phyloP scores from a whole-genome alignment of 2,329 filamentous ascomycete genomes.

The Periconia sp. region DNA sequence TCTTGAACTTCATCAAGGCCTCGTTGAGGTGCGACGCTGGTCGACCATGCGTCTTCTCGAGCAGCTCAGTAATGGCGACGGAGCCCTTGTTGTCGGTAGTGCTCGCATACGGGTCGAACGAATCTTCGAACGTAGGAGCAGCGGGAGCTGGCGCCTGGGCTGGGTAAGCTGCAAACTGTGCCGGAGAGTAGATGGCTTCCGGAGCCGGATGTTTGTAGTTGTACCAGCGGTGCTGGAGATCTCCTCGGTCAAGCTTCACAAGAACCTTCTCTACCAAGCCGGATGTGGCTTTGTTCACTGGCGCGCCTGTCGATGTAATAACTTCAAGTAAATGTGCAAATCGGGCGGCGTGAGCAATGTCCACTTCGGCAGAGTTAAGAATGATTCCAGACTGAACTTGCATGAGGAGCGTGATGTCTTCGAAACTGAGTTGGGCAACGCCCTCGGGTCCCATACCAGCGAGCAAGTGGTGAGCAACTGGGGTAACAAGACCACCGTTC shows the following conservation, averaged over 20 bases:
- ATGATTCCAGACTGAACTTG: slow-evolving; percentile 64
- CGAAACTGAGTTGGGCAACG: slow-evolving; percentile 61
- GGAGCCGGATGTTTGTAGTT: slow-evolving; percentile 59
- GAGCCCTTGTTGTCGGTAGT: slow-evolving; percentile 94
- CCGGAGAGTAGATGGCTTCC: slow-evolving; percentile 54
- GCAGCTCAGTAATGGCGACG: slow-evolving; percentile 83
- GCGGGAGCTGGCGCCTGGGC: slow-evolving; percentile 57
- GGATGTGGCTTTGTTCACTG: slow-evolving; percentile 62
- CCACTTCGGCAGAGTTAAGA: slow-evolving; percentile 53
- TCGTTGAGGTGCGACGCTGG: slow-evolving; percentile 78
- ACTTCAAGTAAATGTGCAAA: slow-evolving; percentile 68
- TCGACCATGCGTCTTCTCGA: slow-evolving; percentile 80
- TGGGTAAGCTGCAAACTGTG: slow-evolving; percentile 57
- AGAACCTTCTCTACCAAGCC: slow-evolving; percentile 65
- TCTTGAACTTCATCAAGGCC: slow-evolving; percentile 82
- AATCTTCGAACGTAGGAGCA: slow-evolving; percentile 74
- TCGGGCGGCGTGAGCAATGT: slow-evolving; percentile 64
- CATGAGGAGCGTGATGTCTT: slow-evolving; percentile 64
- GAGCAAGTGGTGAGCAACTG: slow-evolving; percentile 65
- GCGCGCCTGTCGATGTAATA: slow-evolving; percentile 58
- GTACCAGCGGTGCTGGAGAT: slow-evolving; percentile 63
- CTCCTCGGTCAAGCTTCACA: slow-evolving; percentile 57
- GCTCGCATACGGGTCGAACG: slow-evolving; percentile 87
- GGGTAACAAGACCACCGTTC: slow-evolving; percentile 66
- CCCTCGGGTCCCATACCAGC: slow-evolving; percentile 65